Conservation (phyloP, 495 filamentous ascomycete species). For the Penicillium roqueforti region DNA sequence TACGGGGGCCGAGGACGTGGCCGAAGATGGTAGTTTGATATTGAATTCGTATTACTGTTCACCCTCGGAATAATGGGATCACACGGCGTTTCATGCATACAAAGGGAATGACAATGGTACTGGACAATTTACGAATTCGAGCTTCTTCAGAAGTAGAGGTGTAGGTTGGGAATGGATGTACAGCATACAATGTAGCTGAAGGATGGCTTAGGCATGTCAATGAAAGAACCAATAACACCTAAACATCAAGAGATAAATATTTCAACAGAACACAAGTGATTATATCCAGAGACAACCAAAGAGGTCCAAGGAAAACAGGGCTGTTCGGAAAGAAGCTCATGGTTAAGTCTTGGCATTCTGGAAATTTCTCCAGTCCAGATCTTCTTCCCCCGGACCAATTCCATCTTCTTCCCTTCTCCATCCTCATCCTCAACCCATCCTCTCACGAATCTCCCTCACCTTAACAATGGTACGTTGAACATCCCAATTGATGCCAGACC, state of each 20-base stretch:
- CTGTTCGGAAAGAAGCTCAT: constrained; percentile 23
- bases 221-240: no score
- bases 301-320: not conserved
- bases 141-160: constrained; percentile 6
- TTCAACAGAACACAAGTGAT: not conserved
- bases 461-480: constrained; percentile 25
- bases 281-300: not conserved
- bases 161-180: constrained; percentile 17
- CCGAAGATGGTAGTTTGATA: constrained; percentile 38
- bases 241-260: not conserved
- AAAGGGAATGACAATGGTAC: constrained; percentile 11
- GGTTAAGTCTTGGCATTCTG: constrained; percentile 50
- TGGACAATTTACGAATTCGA: not conserved
- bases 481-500: constrained; percentile 6
- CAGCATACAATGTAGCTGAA: not conserved
- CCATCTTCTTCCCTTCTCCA: constrained; percentile 30
- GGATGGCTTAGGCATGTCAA: not conserved
- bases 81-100: constrained; percentile 27
- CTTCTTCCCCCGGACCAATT: constrained; percentile 33
- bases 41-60: not conserved
- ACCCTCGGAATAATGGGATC: constrained; percentile 12
- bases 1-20: constrained; percentile 47
- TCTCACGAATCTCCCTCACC: constrained; percentile 21
- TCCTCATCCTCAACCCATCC: constrained; percentile 27
- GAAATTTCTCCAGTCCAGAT: constrained; percentile 50